A percentile compares a stretch with the other conserved stretches of the same genome.
phyloP scores from a whole-genome alignment of 2,329 filamentous ascomycete genomes.

The Diaporthe sp. region DNA sequence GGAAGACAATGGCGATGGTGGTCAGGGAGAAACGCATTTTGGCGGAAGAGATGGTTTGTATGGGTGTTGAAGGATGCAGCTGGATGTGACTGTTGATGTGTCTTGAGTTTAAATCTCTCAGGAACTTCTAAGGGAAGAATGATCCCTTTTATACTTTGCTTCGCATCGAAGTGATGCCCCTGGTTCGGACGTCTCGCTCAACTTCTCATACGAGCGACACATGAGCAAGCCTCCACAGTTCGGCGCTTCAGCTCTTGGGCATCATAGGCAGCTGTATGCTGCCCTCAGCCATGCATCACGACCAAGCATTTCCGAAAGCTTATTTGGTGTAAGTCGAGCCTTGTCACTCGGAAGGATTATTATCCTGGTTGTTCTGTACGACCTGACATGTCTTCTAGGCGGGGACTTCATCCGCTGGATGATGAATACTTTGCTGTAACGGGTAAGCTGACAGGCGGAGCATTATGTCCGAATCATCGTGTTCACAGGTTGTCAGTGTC shows the following conservation, averaged over 20 bases:
- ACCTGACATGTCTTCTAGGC: not conserved
- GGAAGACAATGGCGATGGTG: not conserved
- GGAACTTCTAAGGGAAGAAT: not conserved
- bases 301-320: not conserved
- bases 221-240: not conserved
- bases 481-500: too few relatives aligned
- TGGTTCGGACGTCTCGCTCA: not conserved
- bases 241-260: not conserved
- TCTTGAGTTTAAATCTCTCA: not conserved
- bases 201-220: not conserved
- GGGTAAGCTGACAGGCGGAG: not conserved
- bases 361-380: not conserved
- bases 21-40: conserved; percentile 3
- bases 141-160: not conserved
- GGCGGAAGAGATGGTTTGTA: not conserved
- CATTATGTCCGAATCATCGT: not conserved
- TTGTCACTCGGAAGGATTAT: not conserved
- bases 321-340: not conserved
- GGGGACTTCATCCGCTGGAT: not conserved
- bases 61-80: not conserved
- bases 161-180: not conserved
- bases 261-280: not conserved
- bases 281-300: not conserved
- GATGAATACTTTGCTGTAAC: not conserved
- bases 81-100: not conserved